phyloP scores from a whole-genome alignment of 495 filamentous ascomycete species.

The Sphaerosporella brunnea region DNA sequence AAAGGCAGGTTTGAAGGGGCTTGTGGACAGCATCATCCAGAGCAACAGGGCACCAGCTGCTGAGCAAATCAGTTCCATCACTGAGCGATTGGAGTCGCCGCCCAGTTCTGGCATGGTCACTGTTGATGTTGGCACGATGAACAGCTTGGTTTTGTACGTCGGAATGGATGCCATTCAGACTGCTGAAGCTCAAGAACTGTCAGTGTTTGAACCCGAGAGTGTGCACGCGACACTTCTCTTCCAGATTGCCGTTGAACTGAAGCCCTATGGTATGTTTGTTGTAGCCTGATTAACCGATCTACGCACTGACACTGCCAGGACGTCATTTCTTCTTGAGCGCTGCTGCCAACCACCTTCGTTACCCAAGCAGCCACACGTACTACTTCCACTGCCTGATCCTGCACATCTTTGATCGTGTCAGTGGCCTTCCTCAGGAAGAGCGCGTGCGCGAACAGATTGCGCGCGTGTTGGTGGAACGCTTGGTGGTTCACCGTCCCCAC shows the following conservation, averaged over 20 bases:
- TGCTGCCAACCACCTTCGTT: conserved; percentile 82
- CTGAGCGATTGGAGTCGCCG: neutral
- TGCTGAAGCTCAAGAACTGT: conserved; percentile 39
- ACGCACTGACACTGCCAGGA: conserved; percentile 23
- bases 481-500: conserved; percentile 81
- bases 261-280: conserved; percentile 35
- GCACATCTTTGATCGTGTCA: conserved; percentile 65
- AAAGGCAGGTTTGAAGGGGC: conserved; percentile 18
- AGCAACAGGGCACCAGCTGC: neutral
- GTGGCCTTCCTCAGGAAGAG: conserved; percentile 55
- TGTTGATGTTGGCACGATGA: conserved; percentile 53
- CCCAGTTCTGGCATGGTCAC: conserved; percentile 34
- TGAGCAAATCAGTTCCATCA: neutral
- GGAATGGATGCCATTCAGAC: conserved; percentile 49
- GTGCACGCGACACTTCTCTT: conserved; percentile 59
- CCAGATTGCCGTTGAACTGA: conserved; percentile 52
- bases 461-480: conserved; percentile 66
- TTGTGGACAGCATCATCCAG: conserved; percentile 12
- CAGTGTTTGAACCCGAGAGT: conserved; percentile 49
- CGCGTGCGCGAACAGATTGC: conserved; percentile 82
- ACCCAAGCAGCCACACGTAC: conserved; percentile 73
- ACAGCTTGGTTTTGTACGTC: conserved; percentile 68
- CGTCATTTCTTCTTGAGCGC: conserved; percentile 71
- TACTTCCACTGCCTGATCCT: conserved; percentile 83
- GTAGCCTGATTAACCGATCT: neutral